These are phyloP conservation scores for Suhomyces choctaworum DNA, from an alignment of 1,139 yeast genomes.

Conservation along the genomic window DNA sequence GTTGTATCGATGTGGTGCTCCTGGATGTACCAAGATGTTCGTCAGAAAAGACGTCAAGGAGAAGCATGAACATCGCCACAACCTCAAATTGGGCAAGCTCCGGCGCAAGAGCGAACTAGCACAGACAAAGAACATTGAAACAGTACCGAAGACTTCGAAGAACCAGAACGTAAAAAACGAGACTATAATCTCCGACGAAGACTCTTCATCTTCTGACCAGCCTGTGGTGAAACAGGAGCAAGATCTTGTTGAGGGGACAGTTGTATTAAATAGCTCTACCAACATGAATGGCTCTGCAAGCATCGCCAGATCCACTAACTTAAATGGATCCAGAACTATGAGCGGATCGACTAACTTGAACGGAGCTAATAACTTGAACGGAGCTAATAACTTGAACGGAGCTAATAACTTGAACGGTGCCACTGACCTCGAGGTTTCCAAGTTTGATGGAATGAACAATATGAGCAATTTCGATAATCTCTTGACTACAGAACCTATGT, in stretches of 20 bases:
- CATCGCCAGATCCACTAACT: too few species aligned
- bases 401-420: neutral
- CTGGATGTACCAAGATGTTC: conserved; percentile 36
- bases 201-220: too few species aligned
- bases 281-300: neutral
- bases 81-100: conserved; percentile 4
- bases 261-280: too few species aligned
- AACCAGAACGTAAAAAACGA: neutral
- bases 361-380: neutral
- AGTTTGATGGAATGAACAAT: too few species aligned
- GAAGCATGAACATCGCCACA: conserved; percentile 36
- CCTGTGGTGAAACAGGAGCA: too few species aligned
- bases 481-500: neutral
- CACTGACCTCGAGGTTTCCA: too few species aligned
- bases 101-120: neutral
- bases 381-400: neutral
- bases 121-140: neutral
- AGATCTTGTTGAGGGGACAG: too few species aligned
- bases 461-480: neutral
- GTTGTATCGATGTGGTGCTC: conserved; percentile 29
- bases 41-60: conserved; percentile 39
- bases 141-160: neutral
- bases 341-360: neutral
- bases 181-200: neutral
- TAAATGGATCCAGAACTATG: neutral